Evolutionary conservation across 1,139 yeast genomes (phyloP).

Genomic region (Meyerozyma guilliermondii): DNA sequence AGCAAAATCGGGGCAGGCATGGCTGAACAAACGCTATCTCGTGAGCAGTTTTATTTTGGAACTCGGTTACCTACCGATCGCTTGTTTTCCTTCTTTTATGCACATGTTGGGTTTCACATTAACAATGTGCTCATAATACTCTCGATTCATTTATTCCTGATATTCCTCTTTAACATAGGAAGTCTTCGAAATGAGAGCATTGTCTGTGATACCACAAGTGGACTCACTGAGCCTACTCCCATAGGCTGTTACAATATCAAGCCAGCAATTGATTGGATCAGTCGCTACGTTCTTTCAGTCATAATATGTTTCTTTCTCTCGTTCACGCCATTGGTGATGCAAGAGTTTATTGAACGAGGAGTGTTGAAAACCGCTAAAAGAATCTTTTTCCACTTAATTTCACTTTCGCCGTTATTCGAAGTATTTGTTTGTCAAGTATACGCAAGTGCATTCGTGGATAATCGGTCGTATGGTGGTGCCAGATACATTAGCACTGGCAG

Average conservation of each 20-base stretch:
- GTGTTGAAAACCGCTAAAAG: constrained; percentile 56
- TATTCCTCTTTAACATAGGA: constrained; percentile 64
- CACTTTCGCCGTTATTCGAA: constrained; percentile 80
- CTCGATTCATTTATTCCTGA: constrained; percentile 67
- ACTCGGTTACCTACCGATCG: constrained; percentile 75
- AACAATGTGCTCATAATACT: constrained; percentile 75
- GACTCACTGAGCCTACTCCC: constrained; percentile 61
- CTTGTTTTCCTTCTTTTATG: constrained; percentile 80
- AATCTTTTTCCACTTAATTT: constrained; percentile 57
- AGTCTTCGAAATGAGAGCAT: constrained; percentile 59
- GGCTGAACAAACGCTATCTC: constrained; percentile 85
- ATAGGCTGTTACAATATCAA: constrained; percentile 70
- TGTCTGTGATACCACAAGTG: constrained; percentile 48
- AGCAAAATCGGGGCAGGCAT: constrained; percentile 91
- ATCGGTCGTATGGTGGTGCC: constrained; percentile 79
- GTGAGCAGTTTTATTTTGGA: constrained; percentile 82
- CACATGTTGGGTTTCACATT: constrained; percentile 87
- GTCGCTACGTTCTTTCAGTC: constrained; percentile 74
- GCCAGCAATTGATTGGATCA: constrained; percentile 78
- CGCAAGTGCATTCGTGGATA: constrained; percentile 63
- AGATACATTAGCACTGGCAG: constrained; percentile 79
- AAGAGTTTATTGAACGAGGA: constrained; percentile 79
- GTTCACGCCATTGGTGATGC: constrained; percentile 72
- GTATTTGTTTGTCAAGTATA: constrained; percentile 85
- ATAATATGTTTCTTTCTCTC: constrained; percentile 82